Base-by-base conservation (phyloP, 2,329 filamentous ascomycete genomes). In the Aureobasidium melanogenum region DNA sequence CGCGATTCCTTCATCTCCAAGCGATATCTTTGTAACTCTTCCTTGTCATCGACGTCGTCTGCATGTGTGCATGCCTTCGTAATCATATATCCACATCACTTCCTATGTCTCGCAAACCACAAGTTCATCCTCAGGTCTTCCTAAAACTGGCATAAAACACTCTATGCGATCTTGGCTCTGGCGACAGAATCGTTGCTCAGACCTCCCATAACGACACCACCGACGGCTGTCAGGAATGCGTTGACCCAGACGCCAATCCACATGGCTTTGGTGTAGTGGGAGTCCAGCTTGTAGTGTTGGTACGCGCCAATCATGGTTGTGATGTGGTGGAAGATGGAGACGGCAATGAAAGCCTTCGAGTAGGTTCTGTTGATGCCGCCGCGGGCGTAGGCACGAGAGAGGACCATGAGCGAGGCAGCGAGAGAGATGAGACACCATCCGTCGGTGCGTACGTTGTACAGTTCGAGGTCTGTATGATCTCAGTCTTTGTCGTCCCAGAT, bases 361-460 rank as follows among this genome's bases (percentile, higher is more conserved):
- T 71, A 73, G 9, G 70, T 71, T 50, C 68, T 71, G 65, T 67
- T 68, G 32, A 62, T 62, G 9, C 64, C 62, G 17, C 69, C 69
- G 1, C 70, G 63, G 2, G 70, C 67, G 17, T 72, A 67, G 14
- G 69, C 70, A 56, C 70, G 69, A 28, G 67, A 66, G 36, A 74
- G 63, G 30, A 69, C 66, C 3, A 73, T 60, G 9, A 74, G 67
- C 12, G 72, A 64, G 8, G 66, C 61, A 17, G 69, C 64, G 38
- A 73, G 65, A 26, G 71, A 66, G 36, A 73, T 60, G 24, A 73
- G 70, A 46, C 69, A 66, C 65, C 67, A 73, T 64, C 68, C 72
- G 61, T 74, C 72, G 59, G 69, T 73, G 59, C 71, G 66, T 61
- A 69, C 69, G 44, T 67, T 74, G 69, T 74, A 74, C 65, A 73